Percentiles rank a stretch among this genome's conserved stretches.
Evolutionary conservation across 2,329 filamentous ascomycete genomes (phyloP).

Genomic region (Simplicillium aogashimaense): DNA sequence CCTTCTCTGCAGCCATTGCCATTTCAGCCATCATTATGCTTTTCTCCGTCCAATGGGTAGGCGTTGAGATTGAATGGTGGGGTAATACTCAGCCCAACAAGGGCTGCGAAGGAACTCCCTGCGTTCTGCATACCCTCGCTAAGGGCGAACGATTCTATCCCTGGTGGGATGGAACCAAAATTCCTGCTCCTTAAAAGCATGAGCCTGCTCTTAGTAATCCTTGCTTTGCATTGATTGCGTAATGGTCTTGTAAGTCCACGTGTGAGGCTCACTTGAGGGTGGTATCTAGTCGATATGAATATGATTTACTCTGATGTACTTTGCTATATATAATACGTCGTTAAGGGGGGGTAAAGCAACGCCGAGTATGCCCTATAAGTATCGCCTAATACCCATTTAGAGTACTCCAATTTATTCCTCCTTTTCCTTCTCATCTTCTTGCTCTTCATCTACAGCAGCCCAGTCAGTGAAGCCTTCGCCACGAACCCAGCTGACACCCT

Average conservation of each 20-base stretch:
- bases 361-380: too few species aligned
- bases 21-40: slow-evolving; percentile 36
- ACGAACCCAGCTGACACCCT: slow-evolving; percentile 62
- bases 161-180: slow-evolving; percentile 13
- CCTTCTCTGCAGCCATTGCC: slow-evolving; percentile 33
- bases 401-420: slow-evolving; percentile 13
- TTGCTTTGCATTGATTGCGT: background rate
- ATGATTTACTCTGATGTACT: too few species aligned
- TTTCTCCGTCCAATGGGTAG: slow-evolving; percentile 32
- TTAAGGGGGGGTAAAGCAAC: too few species aligned
- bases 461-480: slow-evolving; percentile 71
- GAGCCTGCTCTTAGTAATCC: background rate
- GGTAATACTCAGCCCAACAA: slow-evolving; percentile 23
- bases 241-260: too few species aligned
- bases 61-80: slow-evolving; percentile 31
- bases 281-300: too few species aligned
- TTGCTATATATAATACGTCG: too few species aligned
- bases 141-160: slow-evolving; percentile 17
- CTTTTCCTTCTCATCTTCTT: slow-evolving; percentile 27
- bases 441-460: slow-evolving; percentile 40
- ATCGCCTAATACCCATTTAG: too few species aligned
- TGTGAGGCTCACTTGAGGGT: too few species aligned
- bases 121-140: slow-evolving; percentile 12
- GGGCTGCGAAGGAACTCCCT: slow-evolving; percentile 15
- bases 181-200: slow-evolving; percentile 10